Base-by-base conservation (phyloP, 768 basidiomycete genomes). In the Collybia sordida region DNA sequence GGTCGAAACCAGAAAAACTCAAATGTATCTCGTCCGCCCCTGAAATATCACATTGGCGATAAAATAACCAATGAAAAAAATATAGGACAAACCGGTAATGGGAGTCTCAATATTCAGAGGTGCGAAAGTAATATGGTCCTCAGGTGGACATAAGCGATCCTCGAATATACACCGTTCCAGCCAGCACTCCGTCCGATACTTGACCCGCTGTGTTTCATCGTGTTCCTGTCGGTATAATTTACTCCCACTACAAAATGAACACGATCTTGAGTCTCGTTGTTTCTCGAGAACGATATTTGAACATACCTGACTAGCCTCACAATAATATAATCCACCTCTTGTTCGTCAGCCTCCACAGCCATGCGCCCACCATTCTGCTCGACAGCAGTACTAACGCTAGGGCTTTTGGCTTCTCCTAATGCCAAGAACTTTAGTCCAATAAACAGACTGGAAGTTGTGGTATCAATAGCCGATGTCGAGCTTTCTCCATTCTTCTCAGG, bases 131-230 rank as follows among this genome's bases (percentile, higher is more conserved):
- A 90, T 62, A 54, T 92, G 84, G 37, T 88, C 87, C 1, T 83
- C 79, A 0, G 81, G 72, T 15, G 70, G 64, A 59, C 88, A 86
- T 44, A 96, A 68, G n/a, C 79, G 76, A 39, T 90, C 86, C 50
- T 86, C 83, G 47, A 81, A 86, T 12, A 93, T 78, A 58, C 90
- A 96, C 38, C 80, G 80, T 64, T 98, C 94, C 1, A 98, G 73
- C 94, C 94, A 98, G 62, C 91, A 95, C 65, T 97, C 94, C 0
- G 94, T 96, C 38, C 93, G 81, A 59, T 84, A 91, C 56, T 82
- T 85, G 3, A 56, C 47, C 40, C 79, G 74, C 54, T 73, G 58
- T 0, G 28, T 9, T 6, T 70, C 65, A 46, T 84, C 81, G 4
- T 65, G 60, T 60, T 90, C 88, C 25, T 78, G 75, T 2, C 66